phyloP scores from a whole-genome alignment of 192 early-diverging fungal genomes.

The Geranomyces michiganensis region DNA sequence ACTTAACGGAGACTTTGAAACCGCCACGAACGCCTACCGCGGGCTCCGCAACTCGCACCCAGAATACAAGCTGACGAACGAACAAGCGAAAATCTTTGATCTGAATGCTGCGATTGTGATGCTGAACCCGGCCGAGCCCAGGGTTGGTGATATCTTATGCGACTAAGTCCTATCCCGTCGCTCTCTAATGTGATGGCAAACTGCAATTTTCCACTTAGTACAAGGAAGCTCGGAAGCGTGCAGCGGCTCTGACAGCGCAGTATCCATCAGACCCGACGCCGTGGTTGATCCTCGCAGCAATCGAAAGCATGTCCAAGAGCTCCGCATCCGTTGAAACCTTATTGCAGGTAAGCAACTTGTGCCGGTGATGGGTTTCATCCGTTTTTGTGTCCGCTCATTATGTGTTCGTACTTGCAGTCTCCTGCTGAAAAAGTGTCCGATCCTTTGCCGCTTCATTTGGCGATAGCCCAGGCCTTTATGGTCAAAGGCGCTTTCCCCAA shows the following conservation, averaged over 20 bases:
- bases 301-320: slow-evolving; percentile 61
- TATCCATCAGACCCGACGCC: slow-evolving; percentile 66
- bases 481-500: slow-evolving; percentile 49
- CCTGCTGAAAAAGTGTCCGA: slow-evolving; percentile 2
- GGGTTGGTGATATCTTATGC: too few species aligned
- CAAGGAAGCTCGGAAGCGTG: slow-evolving; percentile 55
- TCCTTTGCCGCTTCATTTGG: slow-evolving; percentile 54
- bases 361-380: too few species aligned
- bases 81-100: not conserved
- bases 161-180: too few species aligned
- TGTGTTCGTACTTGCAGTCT: too few species aligned
- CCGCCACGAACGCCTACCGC: too few species aligned
- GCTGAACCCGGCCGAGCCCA: too few species aligned
- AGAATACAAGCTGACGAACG: slow-evolving; percentile 3
- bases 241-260: slow-evolving; percentile 52
- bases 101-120: not conserved
- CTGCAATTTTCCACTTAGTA: too few species aligned
- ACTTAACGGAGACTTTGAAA: too few species aligned
- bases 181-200: too few species aligned
- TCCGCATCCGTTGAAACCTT: slow-evolving; percentile 54
- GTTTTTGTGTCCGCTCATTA: too few species aligned
- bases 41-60: too few species aligned
- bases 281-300: slow-evolving; percentile 61
- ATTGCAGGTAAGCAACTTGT: not conserved
- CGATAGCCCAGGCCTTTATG: slow-evolving; percentile 63